Base-by-base conservation (phyloP, 352 stramenopile genomes). In the Thalassiosira exigua region DNA sequence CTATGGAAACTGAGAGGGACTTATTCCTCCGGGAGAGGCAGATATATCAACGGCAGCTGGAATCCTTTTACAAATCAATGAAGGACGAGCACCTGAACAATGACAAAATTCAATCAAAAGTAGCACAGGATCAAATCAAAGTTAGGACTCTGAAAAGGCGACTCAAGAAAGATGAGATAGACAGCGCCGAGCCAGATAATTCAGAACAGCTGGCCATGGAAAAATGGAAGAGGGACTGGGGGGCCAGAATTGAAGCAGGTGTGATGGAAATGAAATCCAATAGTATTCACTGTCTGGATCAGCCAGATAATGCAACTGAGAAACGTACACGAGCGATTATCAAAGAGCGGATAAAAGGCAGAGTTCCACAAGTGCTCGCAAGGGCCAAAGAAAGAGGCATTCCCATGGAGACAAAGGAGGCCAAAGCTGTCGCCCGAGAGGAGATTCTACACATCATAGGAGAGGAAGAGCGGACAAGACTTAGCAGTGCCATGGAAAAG, bases 401-500 rank as follows among this genome's bases (percentile, higher is more conserved):
- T 71, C 74, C 59, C 14, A 73, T 82, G 42, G 67, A 82, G 54
- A 74, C 59, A 17, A 68, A 68, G 21, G 74, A 82, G 33, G 74
- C 74, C 1, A 69, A 39, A 39, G 36, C 36, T 27, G 69, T 82
- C 69, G 74, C 74, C 33, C 62, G 29, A 69, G 52, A 77, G 19
- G 74, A 82, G 33, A 57, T 82, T 21, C n/a, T 82, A 21, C 36
- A 77, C 14, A 82, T 82, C 22, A 74, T 77, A 32, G 74, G 65
- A 33, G 74, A 82, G 36, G 74, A 82, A 66, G 74, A 74, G 56
- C 61, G 60, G 42, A 32, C 12, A 46, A 64, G 51, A 46, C 59
- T 82, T n/a, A 21, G 14, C 21, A 54, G 33, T 59, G 36, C 73
- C 44, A 82, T 78, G 66, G 54, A 82, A 4, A 70, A 64, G 41